A percentile compares a stretch with the other conserved stretches of the same genome.
phyloP scores from a whole-genome alignment of 345 rosid genomes.

The Gossypium anomalum region DNA sequence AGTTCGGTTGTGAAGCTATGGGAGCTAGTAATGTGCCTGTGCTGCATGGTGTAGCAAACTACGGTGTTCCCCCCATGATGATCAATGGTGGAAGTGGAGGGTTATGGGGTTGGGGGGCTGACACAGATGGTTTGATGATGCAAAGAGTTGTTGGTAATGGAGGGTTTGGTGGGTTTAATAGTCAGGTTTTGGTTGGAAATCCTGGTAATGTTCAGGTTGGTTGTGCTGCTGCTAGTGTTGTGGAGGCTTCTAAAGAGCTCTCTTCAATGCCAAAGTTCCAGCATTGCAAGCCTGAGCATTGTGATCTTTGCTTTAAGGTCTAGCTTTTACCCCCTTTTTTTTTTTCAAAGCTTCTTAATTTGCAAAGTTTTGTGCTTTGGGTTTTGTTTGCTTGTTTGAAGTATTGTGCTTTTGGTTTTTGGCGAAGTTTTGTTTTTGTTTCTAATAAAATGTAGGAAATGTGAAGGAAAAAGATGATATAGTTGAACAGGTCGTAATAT shows the following conservation, averaged over 20 bases:
- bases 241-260: constrained; percentile 67
- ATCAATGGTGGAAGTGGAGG: constrained; percentile 20
- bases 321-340: not conserved
- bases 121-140: constrained; percentile 13
- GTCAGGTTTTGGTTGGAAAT: constrained; percentile 27
- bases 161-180: constrained; percentile 20
- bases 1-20: not conserved
- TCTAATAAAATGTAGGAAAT: not conserved
- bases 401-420: not conserved
- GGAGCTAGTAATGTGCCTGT: constrained; percentile 28
- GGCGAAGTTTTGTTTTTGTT: constrained; percentile 11
- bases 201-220: constrained; percentile 15
- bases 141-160: constrained; percentile 16
- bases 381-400: not conserved
- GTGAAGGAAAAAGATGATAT: not conserved
- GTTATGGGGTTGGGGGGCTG: constrained; percentile 23
- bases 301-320: constrained; percentile 61
- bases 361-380: not conserved
- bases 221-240: not conserved
- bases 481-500: not conserved
- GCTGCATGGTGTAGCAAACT: constrained; percentile 33
- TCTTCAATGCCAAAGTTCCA: constrained; percentile 74
- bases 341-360: not conserved
- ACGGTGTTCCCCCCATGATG: constrained; percentile 12
- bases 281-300: constrained; percentile 30